Conservation (phyloP, 2,329 filamentous ascomycete genomes). For the Ophioceras dolichostomum region DNA sequence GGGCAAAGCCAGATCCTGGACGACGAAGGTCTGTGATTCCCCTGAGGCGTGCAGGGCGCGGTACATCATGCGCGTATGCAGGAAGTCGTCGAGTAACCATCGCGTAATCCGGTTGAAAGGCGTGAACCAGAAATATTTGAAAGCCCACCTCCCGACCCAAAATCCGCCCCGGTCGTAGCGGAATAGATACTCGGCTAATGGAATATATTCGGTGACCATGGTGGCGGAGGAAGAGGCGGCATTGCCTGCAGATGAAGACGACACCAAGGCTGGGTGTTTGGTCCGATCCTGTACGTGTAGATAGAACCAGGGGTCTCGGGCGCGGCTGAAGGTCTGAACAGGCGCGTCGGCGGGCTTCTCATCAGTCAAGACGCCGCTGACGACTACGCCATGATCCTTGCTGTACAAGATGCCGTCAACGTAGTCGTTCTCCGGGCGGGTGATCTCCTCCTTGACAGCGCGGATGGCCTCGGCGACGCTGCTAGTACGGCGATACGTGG, state of each 20-base stretch:
- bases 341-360: conserved; percentile 23
- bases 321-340: conserved; percentile 41
- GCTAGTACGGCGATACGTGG: conserved; percentile 45
- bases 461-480: conserved; percentile 34
- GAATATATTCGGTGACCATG: conserved; percentile 41
- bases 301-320: conserved; percentile 66
- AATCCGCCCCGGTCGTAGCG: conserved; percentile 65
- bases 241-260: conserved; percentile 11
- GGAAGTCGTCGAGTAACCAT: conserved; percentile 59
- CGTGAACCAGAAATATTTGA: conserved; percentile 51
- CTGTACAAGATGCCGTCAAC: conserved; percentile 62
- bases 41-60: conserved; percentile 57
- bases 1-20: conserved; percentile 54
- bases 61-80: conserved; percentile 65
- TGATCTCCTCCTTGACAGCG: conserved; percentile 34
- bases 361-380: conserved; percentile 51
- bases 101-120: conserved; percentile 55
- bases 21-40: conserved; percentile 50
- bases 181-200: conserved; percentile 62
- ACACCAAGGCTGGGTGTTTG: conserved; percentile 11
- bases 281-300: conserved; percentile 48
- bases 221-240: conserved; percentile 7
- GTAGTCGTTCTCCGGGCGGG: conserved; percentile 44
- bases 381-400: conserved; percentile 49
- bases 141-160: conserved; percentile 57